Conservation (phyloP, 768 basidiomycete species). For the Agaricus subrufescens region DNA sequence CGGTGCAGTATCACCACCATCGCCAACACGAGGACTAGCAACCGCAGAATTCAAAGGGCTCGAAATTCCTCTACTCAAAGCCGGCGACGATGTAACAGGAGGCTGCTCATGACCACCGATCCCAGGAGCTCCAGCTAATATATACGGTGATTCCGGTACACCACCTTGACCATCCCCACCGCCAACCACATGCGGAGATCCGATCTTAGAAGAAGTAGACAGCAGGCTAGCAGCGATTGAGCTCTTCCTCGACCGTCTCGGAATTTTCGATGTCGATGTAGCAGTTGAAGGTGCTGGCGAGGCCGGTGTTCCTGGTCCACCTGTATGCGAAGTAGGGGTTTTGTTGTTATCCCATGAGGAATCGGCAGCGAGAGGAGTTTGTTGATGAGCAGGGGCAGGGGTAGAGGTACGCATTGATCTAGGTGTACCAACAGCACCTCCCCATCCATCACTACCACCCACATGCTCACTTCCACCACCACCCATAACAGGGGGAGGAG, state of each 20-base stretch:
- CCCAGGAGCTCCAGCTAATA: conserved; percentile 18
- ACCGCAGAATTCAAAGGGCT: conserved; percentile 31
- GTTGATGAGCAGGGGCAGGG: neutral
- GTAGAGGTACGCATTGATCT: neutral
- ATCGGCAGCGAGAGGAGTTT: neutral
- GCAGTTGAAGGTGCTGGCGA: neutral
- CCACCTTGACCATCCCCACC: conserved; percentile 15
- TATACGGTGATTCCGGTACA: neutral
- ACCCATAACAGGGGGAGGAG: neutral
- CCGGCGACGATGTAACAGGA: neutral
- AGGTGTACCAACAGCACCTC: neutral
- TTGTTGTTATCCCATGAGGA: neutral
- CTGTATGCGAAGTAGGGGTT: neutral
- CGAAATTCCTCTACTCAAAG: conserved; percentile 14
- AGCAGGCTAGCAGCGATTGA: conserved; percentile 12
- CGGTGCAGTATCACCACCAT: neutral
- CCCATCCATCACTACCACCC: neutral
- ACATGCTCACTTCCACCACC: too few relatives aligned
- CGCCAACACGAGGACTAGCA: too few relatives aligned
- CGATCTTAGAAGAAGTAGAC: conserved; percentile 17
- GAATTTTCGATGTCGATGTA: neutral
- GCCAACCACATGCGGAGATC: conserved; percentile 15
- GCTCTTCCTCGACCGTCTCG: conserved; percentile 5
- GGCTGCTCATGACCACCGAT: conserved; percentile 15
- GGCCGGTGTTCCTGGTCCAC: neutral